phyloP scores from a whole-genome alignment of 768 basidiomycete species.

The Lentinula guzmanii region DNA sequence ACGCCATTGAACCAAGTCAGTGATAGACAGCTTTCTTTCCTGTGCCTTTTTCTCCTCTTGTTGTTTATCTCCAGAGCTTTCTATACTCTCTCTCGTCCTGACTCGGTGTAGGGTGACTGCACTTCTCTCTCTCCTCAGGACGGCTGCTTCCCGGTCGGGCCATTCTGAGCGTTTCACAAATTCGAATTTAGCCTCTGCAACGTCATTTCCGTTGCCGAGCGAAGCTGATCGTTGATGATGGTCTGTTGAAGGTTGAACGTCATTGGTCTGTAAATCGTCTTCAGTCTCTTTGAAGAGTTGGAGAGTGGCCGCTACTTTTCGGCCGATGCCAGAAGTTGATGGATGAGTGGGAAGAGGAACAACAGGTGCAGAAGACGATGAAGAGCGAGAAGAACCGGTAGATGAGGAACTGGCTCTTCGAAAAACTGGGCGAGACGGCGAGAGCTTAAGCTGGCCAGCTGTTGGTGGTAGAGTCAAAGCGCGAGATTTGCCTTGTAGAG shows the following conservation, averaged over 20 bases:
- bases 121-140: conserved; percentile 64
- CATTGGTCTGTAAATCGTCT: conserved; percentile 24
- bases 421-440: conserved; percentile 23
- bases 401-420: conserved; percentile 29
- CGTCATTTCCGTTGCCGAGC: conserved; percentile 40
- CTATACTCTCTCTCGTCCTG: conserved; percentile 42
- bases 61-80: conserved; percentile 14
- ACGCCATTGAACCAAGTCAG: conserved; percentile 52
- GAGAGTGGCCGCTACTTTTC: conserved; percentile 79
- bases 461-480: conserved; percentile 11
- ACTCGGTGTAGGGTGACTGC: conserved; percentile 51
- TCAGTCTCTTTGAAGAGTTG: conserved; percentile 77
- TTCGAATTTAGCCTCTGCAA: conserved; percentile 66
- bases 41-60: conserved; percentile 21
- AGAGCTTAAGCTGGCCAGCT: neutral
- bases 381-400: conserved; percentile 26
- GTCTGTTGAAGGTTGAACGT: conserved; percentile 25
- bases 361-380: conserved; percentile 23
- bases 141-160: conserved; percentile 75
- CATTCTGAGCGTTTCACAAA: conserved; percentile 83
- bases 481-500: neutral
- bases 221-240: conserved; percentile 13
- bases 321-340: conserved; percentile 48
- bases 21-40: conserved; percentile 30
- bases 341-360: conserved; percentile 14